Percentiles rank a stretch among this genome's conserved stretches.
phyloP scores from a whole-genome alignment of 2,329 filamentous ascomycete genomes.

The Scytalidium lignicola region DNA sequence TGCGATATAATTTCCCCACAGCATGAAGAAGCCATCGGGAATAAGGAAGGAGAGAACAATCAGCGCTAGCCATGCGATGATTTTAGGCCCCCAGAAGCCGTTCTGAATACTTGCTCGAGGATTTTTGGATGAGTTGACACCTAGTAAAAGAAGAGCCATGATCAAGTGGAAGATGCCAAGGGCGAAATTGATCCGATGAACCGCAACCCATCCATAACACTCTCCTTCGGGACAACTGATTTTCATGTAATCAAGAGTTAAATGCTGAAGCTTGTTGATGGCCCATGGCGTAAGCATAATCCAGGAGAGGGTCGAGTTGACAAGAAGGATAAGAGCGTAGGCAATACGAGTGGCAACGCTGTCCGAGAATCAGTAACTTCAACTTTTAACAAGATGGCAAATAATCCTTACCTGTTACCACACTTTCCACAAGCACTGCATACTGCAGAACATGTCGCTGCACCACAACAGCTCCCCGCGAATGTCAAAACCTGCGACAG shows the following conservation, averaged over 20 bases:
- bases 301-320: conserved; percentile 97
- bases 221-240: conserved; percentile 87
- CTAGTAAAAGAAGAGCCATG: conserved; percentile 77
- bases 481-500: conserved; percentile 63
- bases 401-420: conserved; percentile 69
- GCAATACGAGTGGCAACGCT: conserved; percentile 96
- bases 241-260: conserved; percentile 93
- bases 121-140: conserved; percentile 81
- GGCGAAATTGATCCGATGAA: conserved; percentile 96
- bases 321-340: conserved; percentile 86
- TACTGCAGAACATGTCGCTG: conserved; percentile 91
- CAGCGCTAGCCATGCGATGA: conserved; percentile 81
- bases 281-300: conserved; percentile 99
- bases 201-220: conserved; percentile 93
- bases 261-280: conserved; percentile 86
- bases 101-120: conserved; percentile 87
- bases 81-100: conserved; percentile 98
- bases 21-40: conserved; percentile 87
- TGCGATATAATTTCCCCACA: conserved; percentile 93
- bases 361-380: conserved; percentile 9
- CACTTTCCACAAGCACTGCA: conserved; percentile 96
- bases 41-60: conserved; percentile 94
- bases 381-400: conserved; percentile 1
- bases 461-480: conserved; percentile 88
- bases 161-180: conserved; percentile 90